Conservation (phyloP, 2,329 filamentous ascomycete genomes). For the Fusarium napiforme region DNA sequence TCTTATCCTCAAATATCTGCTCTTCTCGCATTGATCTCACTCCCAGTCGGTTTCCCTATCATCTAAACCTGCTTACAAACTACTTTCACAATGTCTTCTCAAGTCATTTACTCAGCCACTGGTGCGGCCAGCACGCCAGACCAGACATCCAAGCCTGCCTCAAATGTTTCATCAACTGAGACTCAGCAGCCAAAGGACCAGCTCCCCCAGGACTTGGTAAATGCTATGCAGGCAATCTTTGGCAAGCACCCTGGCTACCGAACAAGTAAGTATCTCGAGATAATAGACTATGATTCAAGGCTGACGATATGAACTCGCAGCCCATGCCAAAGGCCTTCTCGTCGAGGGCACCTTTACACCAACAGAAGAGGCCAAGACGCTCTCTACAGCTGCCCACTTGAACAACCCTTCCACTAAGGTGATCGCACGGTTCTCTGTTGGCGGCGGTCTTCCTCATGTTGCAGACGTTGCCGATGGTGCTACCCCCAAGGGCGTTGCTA, state of each 20-base stretch:
- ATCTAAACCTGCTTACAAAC: accelerated
- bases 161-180: not conserved
- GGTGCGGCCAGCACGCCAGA: not conserved
- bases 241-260: slow-evolving; percentile 26
- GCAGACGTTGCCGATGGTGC: slow-evolving; percentile 10
- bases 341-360: slow-evolving; percentile 20
- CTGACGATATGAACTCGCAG: too few relatives aligned
- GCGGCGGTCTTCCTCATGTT: slow-evolving; percentile 14
- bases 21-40: not conserved
- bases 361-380: slow-evolving; percentile 10
- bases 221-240: slow-evolving; percentile 25
- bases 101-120: not conserved
- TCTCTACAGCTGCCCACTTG: slow-evolving; percentile 23
- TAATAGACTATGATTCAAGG: too few relatives aligned
- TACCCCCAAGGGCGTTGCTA: slow-evolving; percentile 22
- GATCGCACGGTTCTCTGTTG: slow-evolving; percentile 22
- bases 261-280: not conserved
- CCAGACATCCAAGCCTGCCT: not conserved
- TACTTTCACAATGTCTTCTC: not conserved
- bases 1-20: not conserved
- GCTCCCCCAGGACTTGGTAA: slow-evolving; percentile 15
- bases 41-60: accelerated
- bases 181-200: not conserved
- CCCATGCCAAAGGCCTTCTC: slow-evolving; percentile 19
- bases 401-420: slow-evolving; percentile 14